phyloP scores from a whole-genome alignment of 257 asterid species.

The Solanum gracilifrons region DNA sequence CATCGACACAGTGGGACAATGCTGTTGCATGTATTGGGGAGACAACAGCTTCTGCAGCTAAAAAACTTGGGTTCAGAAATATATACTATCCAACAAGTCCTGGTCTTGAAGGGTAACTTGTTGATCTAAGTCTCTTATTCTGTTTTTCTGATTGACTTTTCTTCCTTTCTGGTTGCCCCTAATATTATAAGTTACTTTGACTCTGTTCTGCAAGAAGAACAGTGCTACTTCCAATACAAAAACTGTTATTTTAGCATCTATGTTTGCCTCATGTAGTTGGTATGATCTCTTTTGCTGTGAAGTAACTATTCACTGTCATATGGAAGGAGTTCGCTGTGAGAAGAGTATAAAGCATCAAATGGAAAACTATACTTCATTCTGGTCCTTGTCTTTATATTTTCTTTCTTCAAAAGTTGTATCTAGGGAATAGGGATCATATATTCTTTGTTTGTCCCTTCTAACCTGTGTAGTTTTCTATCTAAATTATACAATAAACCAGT shows the following conservation, averaged over 20 bases:
- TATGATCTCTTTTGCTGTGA: background rate
- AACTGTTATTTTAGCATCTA: background rate
- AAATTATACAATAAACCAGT: background rate
- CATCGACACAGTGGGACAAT: conserved; percentile 34
- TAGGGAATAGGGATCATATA: background rate
- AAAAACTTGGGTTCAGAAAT: conserved; percentile 42
- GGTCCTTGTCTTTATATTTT: background rate
- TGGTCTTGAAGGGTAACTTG: conserved; percentile 66
- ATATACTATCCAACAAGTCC: conserved; percentile 62
- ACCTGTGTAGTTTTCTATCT: background rate
- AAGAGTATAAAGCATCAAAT: background rate
- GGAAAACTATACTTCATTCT: background rate
- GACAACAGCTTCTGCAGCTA: conserved; percentile 77
- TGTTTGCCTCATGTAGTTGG: background rate
- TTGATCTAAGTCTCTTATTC: background rate
- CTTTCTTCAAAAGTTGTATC: background rate
- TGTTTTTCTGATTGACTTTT: background rate
- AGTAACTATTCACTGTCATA: background rate
- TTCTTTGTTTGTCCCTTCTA: background rate
- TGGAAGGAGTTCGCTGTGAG: background rate
- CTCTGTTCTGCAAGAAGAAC: background rate
- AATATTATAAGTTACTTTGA: background rate
- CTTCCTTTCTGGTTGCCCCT: background rate
- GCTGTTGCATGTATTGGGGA: conserved; percentile 85
- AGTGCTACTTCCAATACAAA: background rate